These are phyloP conservation scores for Claviceps sp. DNA, from an alignment of 2,329 filamentous ascomycete species.

Conservation along the genomic window DNA sequence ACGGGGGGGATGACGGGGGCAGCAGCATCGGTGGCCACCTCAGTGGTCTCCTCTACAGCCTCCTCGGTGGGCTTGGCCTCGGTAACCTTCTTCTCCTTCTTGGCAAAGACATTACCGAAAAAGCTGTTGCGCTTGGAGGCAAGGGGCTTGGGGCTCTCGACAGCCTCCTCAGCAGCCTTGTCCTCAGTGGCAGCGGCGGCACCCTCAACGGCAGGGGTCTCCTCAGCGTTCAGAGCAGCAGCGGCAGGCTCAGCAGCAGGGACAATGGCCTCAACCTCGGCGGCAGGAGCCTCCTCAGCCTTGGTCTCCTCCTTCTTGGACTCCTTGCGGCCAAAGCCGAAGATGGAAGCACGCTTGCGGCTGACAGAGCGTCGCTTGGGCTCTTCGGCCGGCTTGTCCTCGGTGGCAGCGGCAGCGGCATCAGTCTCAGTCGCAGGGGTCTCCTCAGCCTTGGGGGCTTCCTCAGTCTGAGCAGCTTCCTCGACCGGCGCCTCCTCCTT, in stretches of 20 bases:
- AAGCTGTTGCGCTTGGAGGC: conserved; percentile 44
- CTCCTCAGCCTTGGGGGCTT: conserved; percentile 25
- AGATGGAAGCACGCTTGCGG: conserved; percentile 53
- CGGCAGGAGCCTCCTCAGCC: conserved; percentile 19
- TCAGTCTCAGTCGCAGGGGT: conserved; percentile 16
- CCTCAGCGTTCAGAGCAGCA: conserved; percentile 22
- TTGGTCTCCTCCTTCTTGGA: conserved; percentile 21
- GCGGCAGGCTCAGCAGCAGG: conserved; percentile 23
- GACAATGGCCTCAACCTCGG: conserved; percentile 18
- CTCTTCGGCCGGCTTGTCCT: conserved; percentile 29
- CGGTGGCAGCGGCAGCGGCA: conserved; percentile 18
- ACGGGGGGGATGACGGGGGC: conserved; percentile 47
- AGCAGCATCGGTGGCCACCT: conserved; percentile 31
- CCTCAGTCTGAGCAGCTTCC: conserved; percentile 17
- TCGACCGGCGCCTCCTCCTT: conserved; percentile 19
- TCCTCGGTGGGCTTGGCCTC: conserved; percentile 31
- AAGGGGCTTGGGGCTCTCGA: conserved; percentile 31
- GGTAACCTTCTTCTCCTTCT: conserved; percentile 46
- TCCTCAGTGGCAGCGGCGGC: conserved; percentile 16
- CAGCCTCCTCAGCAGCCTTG: conserved; percentile 22
- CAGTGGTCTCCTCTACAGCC: conserved; percentile 29
- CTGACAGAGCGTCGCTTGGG: conserved; percentile 50
- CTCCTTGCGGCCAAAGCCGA: conserved; percentile 46
- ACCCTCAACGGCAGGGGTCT: conserved; percentile 22
- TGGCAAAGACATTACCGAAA: conserved; percentile 36